These are phyloP conservation scores for Eucalyptus marginata DNA, from an alignment of 345 rosid genomes.

Conservation along the genomic window DNA sequence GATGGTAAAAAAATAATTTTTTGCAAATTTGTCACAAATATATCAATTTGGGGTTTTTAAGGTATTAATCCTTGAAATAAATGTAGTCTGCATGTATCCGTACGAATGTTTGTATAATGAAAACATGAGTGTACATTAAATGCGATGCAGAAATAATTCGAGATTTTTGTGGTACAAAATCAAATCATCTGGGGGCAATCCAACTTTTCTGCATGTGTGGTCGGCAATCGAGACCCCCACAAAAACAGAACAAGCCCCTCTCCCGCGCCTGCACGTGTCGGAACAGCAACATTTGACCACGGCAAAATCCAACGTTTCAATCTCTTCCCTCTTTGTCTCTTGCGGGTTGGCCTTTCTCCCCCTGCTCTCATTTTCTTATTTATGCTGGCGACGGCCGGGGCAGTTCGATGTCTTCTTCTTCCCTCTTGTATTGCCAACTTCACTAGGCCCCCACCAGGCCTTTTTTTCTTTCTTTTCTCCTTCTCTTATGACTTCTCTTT, in stretches of 20 bases:
- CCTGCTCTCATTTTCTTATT: background rate
- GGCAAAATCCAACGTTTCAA: background rate
- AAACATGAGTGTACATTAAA: background rate
- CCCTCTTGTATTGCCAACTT: background rate
- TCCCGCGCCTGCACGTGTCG: background rate
- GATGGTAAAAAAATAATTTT: too few relatives aligned
- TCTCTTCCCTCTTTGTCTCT: background rate
- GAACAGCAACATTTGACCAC: background rate
- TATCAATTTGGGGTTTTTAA: too few relatives aligned
- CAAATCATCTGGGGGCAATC: background rate
- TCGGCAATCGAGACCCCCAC: background rate
- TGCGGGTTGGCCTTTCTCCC: background rate
- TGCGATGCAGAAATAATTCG: background rate
- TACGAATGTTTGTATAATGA: background rate
- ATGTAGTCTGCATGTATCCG: background rate
- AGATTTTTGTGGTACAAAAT: background rate
- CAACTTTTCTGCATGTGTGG: background rate
- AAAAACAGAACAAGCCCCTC: background rate
- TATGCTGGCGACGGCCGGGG: background rate
- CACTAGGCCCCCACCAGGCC: background rate
- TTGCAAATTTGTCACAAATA: too few relatives aligned
- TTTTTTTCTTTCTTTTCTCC: background rate
- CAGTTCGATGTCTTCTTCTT: background rate
- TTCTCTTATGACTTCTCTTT: too few relatives aligned
- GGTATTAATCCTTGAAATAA: too few relatives aligned